Conservation (phyloP, 495 filamentous ascomycete genomes). For the Copromyces sp. region DNA sequence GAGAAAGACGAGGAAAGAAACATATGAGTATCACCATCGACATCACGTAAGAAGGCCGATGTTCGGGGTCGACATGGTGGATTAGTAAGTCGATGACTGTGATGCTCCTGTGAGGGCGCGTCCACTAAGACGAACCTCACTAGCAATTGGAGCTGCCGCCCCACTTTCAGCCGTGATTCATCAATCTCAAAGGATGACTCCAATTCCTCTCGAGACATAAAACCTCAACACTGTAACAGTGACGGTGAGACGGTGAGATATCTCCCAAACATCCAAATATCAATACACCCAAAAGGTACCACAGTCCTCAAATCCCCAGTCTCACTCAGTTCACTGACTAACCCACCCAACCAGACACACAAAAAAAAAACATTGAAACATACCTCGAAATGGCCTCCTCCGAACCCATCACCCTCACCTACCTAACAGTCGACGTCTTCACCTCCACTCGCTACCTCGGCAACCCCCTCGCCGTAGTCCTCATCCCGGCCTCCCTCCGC, state of each 20-base stretch:
- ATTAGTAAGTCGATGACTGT: too few species aligned
- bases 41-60: too few species aligned
- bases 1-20: too few species aligned
- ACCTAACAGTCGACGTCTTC: slow-evolving; percentile 61
- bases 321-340: background rate
- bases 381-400: slow-evolving; percentile 1
- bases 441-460: slow-evolving; percentile 45
- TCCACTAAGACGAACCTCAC: background rate
- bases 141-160: background rate
- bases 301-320: background rate
- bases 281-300: background rate
- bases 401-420: slow-evolving; percentile 27
- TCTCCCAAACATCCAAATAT: background rate
- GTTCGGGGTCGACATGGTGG: too few species aligned
- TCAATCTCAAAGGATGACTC: background rate
- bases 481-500: slow-evolving; percentile 31
- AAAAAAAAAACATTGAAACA: background rate
- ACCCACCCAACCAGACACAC: background rate
- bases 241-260: background rate
- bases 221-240: background rate
- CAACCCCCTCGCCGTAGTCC: slow-evolving; percentile 59
- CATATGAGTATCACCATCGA: too few species aligned
- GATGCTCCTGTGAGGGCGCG: too few species aligned
- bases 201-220: background rate
- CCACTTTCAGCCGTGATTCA: background rate